Evolutionary conservation across 208 protist species (phyloP).

Genomic region (Tritrichomonas foetus): DNA sequence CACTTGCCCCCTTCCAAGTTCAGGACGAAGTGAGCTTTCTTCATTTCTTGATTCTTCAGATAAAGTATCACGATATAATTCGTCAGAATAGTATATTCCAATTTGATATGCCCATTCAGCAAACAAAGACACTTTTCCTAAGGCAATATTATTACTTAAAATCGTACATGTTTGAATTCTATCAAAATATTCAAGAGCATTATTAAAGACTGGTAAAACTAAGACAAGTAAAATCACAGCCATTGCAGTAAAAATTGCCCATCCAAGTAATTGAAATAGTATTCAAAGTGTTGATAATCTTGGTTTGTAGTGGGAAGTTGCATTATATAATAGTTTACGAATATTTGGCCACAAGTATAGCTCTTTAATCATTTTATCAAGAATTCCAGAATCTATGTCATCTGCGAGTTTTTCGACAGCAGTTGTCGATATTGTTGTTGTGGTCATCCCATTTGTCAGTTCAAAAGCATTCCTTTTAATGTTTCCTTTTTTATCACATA

Average conservation of each 20-base stretch:
- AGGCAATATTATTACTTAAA: too few relatives aligned
- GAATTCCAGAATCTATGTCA: background rate
- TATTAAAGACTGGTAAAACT: background rate
- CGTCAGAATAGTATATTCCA: too few relatives aligned
- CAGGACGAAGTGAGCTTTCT: too few relatives aligned
- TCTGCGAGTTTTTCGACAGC: background rate
- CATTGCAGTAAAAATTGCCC: too few relatives aligned
- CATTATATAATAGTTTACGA: background rate
- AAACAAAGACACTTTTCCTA: too few relatives aligned
- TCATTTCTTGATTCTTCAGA: too few relatives aligned
- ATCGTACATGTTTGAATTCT: too few relatives aligned
- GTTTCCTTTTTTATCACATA: constrained; percentile 14
- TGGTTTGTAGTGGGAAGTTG: background rate
- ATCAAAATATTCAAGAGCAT: too few relatives aligned
- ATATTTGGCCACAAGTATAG: background rate
- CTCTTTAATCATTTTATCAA: background rate
- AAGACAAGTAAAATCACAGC: background rate
- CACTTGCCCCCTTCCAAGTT: too few relatives aligned
- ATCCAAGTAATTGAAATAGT: background rate
- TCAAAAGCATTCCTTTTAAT: background rate
- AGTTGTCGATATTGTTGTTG: background rate
- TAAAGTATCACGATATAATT: too few relatives aligned
- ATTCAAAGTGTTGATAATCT: background rate
- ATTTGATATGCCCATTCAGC: too few relatives aligned
- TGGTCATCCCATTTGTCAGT: background rate